phyloP scores from a whole-genome alignment of 139 green algal species.

The Zygnema circumcarinatum region DNA sequence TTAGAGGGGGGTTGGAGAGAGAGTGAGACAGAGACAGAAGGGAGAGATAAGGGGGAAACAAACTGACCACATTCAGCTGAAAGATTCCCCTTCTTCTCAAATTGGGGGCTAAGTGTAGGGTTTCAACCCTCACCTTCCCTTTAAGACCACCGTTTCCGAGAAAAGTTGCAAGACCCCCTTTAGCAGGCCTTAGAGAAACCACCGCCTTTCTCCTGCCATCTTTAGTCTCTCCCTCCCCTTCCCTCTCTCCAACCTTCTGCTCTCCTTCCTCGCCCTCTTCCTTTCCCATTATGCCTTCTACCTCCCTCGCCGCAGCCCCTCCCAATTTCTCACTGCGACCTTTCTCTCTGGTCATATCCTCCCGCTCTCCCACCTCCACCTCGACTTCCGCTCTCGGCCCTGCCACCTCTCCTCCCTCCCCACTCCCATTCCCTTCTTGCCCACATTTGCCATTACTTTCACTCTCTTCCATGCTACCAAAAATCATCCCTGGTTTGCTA shows the following conservation, averaged over 20 bases:
- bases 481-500: too few species aligned
- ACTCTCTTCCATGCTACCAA: too few species aligned
- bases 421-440: too few species aligned
- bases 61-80: too few species aligned
- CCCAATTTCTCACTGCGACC: not conserved
- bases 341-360: not conserved
- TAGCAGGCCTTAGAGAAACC: too few species aligned
- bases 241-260: not conserved
- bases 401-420: not conserved
- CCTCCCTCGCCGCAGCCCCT: not conserved
- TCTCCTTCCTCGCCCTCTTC: not conserved
- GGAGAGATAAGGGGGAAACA: not conserved
- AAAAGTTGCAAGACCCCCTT: too few species aligned
- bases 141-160: too few species aligned
- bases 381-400: not conserved
- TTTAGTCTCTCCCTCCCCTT: not conserved
- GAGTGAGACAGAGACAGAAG: not conserved
- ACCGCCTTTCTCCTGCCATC: too few species aligned
- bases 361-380: not conserved
- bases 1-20: not conserved
- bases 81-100: too few species aligned
- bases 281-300: constrained; percentile 2
- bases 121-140: too few species aligned
- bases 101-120: too few species aligned
- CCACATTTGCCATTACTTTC: too few species aligned